Evolutionary conservation across 2,329 filamentous ascomycete genomes (phyloP).

Genomic region (Fusarium sulawesiense): DNA sequence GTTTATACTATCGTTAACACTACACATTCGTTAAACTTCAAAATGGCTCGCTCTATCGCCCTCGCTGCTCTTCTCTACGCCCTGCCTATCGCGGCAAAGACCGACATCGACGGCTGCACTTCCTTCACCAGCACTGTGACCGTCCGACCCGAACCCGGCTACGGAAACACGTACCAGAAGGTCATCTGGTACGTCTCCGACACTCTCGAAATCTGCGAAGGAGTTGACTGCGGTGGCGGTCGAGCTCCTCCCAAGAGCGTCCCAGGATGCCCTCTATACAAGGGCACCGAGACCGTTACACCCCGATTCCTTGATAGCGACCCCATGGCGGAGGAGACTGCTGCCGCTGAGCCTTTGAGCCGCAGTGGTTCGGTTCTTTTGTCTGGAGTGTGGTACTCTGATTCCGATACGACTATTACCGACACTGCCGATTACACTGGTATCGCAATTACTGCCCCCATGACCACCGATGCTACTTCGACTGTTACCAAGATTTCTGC

Average conservation of each 20-base stretch:
- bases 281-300: slow-evolving; percentile 7
- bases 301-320: neutral
- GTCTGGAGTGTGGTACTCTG: neutral
- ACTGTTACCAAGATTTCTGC: neutral
- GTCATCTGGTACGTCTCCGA: slow-evolving; percentile 1
- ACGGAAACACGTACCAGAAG: slow-evolving; percentile 1
- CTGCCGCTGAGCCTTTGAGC: neutral
- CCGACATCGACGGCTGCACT: neutral
- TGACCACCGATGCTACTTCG: neutral
- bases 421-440: neutral
- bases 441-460: neutral
- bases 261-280: slow-evolving; percentile 3
- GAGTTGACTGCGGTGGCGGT: slow-evolving; percentile 7
- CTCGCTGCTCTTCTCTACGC: slow-evolving; percentile 1
- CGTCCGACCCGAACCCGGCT: neutral
- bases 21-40: neutral
- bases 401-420: neutral
- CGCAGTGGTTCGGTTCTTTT: neutral
- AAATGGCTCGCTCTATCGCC: slow-evolving; percentile 2
- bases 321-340: neutral
- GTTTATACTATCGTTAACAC: neutral
- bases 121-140: slow-evolving; percentile 8
- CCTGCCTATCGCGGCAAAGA: neutral
- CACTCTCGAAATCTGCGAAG: slow-evolving; percentile 1
- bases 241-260: slow-evolving; percentile 3